Evolutionary conservation across 352 stramenopile genomes (phyloP).

Genomic region (Aphanomyces stellatus): DNA sequence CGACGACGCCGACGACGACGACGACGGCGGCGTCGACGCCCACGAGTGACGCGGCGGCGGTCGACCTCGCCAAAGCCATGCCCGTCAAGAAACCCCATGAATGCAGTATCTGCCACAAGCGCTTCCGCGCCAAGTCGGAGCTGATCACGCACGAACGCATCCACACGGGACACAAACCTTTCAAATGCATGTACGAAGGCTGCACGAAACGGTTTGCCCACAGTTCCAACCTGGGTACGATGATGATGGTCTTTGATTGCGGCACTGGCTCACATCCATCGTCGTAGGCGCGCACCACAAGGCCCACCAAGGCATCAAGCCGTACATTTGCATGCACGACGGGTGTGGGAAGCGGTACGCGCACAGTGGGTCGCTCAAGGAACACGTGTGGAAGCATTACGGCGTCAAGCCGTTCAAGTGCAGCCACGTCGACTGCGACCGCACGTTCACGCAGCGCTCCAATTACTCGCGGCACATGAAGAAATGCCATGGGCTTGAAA

Average conservation of each 20-base stretch:
- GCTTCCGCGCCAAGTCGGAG: conserved; percentile 33
- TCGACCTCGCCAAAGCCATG: background rate
- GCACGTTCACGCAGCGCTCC: conserved; percentile 27
- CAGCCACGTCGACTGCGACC: conserved; percentile 26
- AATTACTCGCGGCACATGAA: conserved; percentile 17
- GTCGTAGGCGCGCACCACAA: conserved; percentile 24
- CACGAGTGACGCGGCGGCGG: background rate
- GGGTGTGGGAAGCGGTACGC: conserved; percentile 34
- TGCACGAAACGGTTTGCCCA: conserved; percentile 33
- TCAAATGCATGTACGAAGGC: conserved; percentile 29
- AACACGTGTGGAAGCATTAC: conserved; percentile 36
- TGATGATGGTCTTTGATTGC: background rate
- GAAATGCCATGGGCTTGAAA: conserved; percentile 9
- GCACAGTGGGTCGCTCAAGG: conserved; percentile 35
- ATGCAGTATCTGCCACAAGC: conserved; percentile 27
- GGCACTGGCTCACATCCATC: background rate
- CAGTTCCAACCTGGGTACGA: conserved; percentile 13
- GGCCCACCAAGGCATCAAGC: conserved; percentile 35
- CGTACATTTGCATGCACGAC: conserved; percentile 27
- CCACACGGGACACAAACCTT: conserved; percentile 32
- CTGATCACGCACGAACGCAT: conserved; percentile 34
- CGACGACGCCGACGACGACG: no score
- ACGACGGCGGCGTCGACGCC: no score
- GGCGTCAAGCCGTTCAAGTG: conserved; percentile 36
- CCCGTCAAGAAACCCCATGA: conserved; percentile 10